Evolutionary conservation across 2,329 filamentous ascomycete genomes (phyloP), one percentile per base, ranked within the genome.

Genomic region (Penicillium sp.): DNA sequence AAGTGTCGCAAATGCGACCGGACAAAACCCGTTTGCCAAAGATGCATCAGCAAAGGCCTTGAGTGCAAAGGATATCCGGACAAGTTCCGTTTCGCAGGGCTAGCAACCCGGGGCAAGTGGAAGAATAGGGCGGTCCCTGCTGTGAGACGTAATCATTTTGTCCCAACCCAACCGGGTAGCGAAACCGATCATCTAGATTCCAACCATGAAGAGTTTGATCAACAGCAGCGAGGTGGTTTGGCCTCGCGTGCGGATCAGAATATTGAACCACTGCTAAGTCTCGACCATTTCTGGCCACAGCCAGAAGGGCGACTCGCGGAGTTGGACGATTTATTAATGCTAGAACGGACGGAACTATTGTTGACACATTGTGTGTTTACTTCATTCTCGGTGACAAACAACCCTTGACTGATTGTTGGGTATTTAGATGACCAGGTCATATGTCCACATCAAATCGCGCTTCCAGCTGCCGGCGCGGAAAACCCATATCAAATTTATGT

Each of bases 1-100:
- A 73, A 73, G 54, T 72, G 68, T 42, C 68, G 70, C 19, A 65
- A 65, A 60, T 73, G 71, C 50, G 70, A 73, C 51, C 69, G 69
- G 2, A 62, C 57, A 23, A 65, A 69, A n/a, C 71, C 70, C 4
- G 61, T 59, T 17, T 73, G 71, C 42, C 64, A 67, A 52, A 64
- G 70, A 25, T 73, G 71, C 42, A 60, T 69, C 17, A 64, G 62
- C 12, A 73, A 71, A 48, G 71, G 71, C 35, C 57, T 72, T 17
- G 54, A 69, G 45, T 73, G 71, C 52, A 66, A 61, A 37, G 70
- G 69, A 15, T 72, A 72, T 48, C 70, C 70, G 2, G 70, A 72
- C 7, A 70, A 69, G n/a, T 72, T 70, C 54, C 62, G 68, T 2
- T 72, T 72, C 23, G 69, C 68, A 42, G 69, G 69, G 1, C 62